Conservation (phyloP, 192 early-diverging fungal species). For the Entomortierella lignicola region DNA sequence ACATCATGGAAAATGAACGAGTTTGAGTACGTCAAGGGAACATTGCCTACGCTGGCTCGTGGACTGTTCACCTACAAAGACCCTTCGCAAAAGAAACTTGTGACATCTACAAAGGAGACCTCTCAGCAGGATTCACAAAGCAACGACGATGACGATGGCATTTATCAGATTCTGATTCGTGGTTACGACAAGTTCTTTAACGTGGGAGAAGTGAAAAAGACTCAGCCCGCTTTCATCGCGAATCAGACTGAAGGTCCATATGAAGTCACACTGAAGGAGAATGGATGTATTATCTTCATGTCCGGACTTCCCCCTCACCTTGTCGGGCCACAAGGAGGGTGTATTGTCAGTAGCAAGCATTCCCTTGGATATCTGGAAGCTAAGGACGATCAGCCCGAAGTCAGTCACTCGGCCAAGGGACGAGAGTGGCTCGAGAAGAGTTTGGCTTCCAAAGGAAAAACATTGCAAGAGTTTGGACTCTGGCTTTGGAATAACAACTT, state of each 20-base stretch:
- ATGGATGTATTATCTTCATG: constrained; percentile 95
- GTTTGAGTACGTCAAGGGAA: constrained; percentile 73
- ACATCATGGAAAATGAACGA: constrained; percentile 77
- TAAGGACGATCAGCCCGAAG: constrained; percentile 14
- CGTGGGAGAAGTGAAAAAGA: constrained; percentile 70
- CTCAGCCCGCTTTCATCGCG: constrained; percentile 68
- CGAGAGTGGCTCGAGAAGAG: constrained; percentile 80
- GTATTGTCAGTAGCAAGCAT: constrained; percentile 94
- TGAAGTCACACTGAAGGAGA: constrained; percentile 94
- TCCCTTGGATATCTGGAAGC: constrained; percentile 54
- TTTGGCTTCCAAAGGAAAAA: constrained; percentile 65
- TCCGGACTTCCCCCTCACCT: constrained; percentile 55
- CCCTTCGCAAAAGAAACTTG: not conserved
- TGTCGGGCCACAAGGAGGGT: constrained; percentile 65
- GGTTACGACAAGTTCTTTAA: constrained; percentile 99
- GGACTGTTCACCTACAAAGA: constrained; percentile 80
- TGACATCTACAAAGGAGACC: not conserved
- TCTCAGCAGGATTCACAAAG: not conserved
- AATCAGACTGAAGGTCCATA: constrained; percentile 83
- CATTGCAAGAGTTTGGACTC: constrained; percentile 72
- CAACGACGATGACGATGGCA: constrained; percentile 18
- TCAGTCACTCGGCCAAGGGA: constrained; percentile 73
- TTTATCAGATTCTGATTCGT: constrained; percentile 75
- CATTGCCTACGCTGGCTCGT: constrained; percentile 80
- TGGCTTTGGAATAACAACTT: constrained; percentile 79